Evolutionary conservation across 2,329 filamentous ascomycete species (phyloP).

Genomic region (Keithomyces neogunnii): DNA sequence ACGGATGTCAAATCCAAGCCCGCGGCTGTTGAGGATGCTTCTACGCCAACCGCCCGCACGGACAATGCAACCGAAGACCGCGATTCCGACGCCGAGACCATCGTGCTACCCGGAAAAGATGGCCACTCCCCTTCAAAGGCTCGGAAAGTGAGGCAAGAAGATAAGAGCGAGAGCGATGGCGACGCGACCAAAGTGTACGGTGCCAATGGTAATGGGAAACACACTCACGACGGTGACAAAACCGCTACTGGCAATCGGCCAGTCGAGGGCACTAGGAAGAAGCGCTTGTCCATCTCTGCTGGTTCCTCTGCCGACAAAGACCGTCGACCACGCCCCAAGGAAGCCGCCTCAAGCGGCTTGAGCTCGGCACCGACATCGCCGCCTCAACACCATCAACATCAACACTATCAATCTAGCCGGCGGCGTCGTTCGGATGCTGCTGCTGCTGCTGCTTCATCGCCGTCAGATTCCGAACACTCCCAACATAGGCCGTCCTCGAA

Average conservation of each 20-base stretch:
- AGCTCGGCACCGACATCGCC: slow-evolving; percentile 53
- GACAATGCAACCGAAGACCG: slow-evolving; percentile 41
- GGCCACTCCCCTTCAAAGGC: slow-evolving; percentile 55
- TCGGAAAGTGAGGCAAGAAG: slow-evolving; percentile 57
- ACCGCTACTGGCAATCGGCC: slow-evolving; percentile 24
- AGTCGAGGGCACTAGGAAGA: slow-evolving; percentile 36
- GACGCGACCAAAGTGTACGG: slow-evolving; percentile 25
- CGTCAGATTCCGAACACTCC: slow-evolving; percentile 48
- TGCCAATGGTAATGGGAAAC: slow-evolving; percentile 22
- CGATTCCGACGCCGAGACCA: slow-evolving; percentile 65
- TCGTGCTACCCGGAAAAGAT: slow-evolving; percentile 58
- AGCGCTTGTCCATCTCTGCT: slow-evolving; percentile 29
- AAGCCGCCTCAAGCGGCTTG: slow-evolving; percentile 43
- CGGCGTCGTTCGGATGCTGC: slow-evolving; percentile 29
- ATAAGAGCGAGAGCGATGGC: slow-evolving; percentile 49
- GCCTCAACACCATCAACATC: slow-evolving; percentile 22
- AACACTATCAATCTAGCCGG: slow-evolving; percentile 20
- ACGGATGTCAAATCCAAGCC: slow-evolving; percentile 7
- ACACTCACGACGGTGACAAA: slow-evolving; percentile 23
- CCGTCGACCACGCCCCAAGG: slow-evolving; percentile 34
- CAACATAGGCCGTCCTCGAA: slow-evolving; percentile 35
- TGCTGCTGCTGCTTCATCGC: slow-evolving; percentile 27
- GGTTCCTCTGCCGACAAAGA: slow-evolving; percentile 27
- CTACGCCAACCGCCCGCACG: slow-evolving; percentile 12
- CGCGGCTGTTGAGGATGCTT: slow-evolving; percentile 1